These are phyloP conservation scores for Saccharomycopsis javanensis DNA, from an alignment of 805 yeast species.

Conservation along the genomic window DNA sequence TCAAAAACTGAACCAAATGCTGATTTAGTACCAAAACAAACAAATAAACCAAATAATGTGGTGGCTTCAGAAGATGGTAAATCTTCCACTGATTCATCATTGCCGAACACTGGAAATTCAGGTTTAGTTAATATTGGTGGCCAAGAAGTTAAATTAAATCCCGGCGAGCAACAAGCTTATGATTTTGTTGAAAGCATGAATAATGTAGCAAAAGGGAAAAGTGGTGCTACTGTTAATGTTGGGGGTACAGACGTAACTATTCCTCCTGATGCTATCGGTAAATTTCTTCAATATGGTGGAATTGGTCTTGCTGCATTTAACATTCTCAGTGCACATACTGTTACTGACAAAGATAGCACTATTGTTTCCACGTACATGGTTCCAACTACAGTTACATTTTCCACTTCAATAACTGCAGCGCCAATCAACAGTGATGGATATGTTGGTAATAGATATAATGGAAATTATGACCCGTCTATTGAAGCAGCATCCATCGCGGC, in stretches of 20 bases:
- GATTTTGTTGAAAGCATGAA: not conserved
- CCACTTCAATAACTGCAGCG: not conserved
- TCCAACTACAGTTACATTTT: slow-evolving; percentile 13
- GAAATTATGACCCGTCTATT: not conserved
- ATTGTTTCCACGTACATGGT: slow-evolving; percentile 5
- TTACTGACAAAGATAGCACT: slow-evolving; percentile 9
- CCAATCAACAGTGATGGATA: not conserved
- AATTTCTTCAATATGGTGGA: slow-evolving; percentile 13
- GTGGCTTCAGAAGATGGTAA: too few species aligned
- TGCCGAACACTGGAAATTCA: not conserved
- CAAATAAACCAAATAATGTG: not conserved
- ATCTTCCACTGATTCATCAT: too few species aligned
- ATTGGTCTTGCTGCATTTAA: slow-evolving; percentile 18
- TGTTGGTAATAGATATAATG: not conserved
- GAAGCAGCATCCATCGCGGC: not conserved
- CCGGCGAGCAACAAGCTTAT: not conserved
- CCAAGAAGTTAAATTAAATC: not conserved
- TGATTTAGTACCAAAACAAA: not conserved
- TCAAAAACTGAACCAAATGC: not conserved
- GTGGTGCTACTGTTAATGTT: not conserved
- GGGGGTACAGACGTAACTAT: slow-evolving; percentile 3
- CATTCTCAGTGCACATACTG: slow-evolving; percentile 10
- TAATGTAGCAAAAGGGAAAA: not conserved
- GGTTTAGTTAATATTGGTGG: not conserved
- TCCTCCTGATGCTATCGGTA: slow-evolving; percentile 5